Base-by-base conservation (phyloP, 805 yeast genomes). In the Suhomyces sp. region DNA sequence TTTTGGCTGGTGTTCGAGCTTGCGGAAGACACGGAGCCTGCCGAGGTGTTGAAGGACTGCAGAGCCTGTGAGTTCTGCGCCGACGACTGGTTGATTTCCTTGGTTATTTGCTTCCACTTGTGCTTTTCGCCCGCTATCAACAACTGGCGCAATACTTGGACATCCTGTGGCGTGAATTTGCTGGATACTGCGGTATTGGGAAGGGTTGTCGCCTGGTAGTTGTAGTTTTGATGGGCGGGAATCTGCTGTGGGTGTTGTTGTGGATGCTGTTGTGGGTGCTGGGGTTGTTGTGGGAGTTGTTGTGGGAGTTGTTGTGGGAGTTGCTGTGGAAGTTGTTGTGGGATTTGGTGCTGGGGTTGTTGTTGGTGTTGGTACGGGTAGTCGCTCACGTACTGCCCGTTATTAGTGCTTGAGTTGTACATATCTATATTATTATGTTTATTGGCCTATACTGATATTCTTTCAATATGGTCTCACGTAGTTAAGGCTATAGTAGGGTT, bases 61-160 rank as follows among this genome's bases (percentile, higher is more conserved):
- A 48, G 41, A 12, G 17, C 17, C 35, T 23, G 45, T 1, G 44
- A 36, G 48, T 46, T 46, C 48, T 46, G 42, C 35, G 50, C 33
- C 47, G 54, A 54, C 19, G 36, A 29, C 44, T 51, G 56, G 54
- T 62, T 62, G 52, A 62, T 58, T 46, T 60, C 64, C 64, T 40
- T 77, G 48, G 87, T 79, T 57, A 83, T 75, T 60, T 74, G 82
- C 61, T 79, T 79, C 87, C 87, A 83, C 60, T 83, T 83, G 58
- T 79, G 78, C 52, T 80, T 73, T 57, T 83, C 87, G 3, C 83
- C 86, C 4, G 75, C 69, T 22, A 72, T 74, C 49, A 83, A 69
- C 46, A 83, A 63, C 46, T 77, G 78, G 53, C 73, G 70, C 52
- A 83, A 71, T 19, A 79, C 73, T 46, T 72, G 76, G 10, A 75